Conservation (phyloP, 1,284 basidiomycete genomes). For the Fomitopsis palustris region DNA sequence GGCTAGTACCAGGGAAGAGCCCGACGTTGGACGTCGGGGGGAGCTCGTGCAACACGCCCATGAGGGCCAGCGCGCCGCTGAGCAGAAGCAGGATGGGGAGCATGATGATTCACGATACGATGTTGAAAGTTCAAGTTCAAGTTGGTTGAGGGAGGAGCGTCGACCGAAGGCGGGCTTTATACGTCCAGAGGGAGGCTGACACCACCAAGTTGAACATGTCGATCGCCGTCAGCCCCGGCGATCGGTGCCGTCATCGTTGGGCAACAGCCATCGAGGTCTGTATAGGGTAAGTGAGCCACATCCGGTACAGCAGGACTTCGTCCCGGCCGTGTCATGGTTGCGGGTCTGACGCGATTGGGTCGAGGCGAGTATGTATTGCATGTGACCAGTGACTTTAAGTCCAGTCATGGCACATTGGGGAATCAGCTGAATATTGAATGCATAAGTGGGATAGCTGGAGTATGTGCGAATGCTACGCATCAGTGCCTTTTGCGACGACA, state of each 20-base stretch:
- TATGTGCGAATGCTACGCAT: not conserved
- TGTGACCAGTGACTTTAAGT: no score
- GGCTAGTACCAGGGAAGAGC: not conserved
- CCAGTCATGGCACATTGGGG: no score
- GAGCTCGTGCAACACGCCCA: not conserved
- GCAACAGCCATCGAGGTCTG: not conserved
- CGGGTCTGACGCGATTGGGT: no score
- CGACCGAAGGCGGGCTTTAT: not conserved
- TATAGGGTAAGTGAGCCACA: no score
- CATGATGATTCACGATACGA: not conserved
- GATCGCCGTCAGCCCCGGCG: not conserved
- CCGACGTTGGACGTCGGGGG: constrained; percentile 1
- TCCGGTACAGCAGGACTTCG: no score
- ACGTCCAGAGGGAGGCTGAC: not conserved
- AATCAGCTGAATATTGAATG: no score
- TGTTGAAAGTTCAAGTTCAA: not conserved
- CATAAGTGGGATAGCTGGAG: no score
- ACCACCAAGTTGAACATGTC: not conserved
- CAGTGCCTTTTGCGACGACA: not conserved
- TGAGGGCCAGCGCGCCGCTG: not conserved
- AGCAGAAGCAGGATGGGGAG: not conserved
- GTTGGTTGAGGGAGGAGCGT: not conserved
- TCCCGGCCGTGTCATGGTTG: no score
- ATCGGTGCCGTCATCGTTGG: not conserved
- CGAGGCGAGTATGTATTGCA: no score